Evolutionary conservation across 495 filamentous ascomycete genomes (phyloP).

Genomic region (Annulohypoxylon nitens): DNA sequence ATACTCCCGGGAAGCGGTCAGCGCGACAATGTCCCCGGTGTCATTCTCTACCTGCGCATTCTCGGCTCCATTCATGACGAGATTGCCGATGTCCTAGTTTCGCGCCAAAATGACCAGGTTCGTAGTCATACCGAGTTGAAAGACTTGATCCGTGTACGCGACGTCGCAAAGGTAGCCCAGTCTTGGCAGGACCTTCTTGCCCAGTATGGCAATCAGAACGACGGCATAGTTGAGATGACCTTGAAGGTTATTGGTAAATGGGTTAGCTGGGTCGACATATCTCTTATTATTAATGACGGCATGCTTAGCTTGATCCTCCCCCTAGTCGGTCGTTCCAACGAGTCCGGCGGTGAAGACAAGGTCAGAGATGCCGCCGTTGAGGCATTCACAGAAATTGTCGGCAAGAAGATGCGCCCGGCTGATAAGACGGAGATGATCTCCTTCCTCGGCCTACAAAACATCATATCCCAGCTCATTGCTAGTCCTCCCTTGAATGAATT

Average conservation of each 20-base stretch:
- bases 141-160: conserved; percentile 84
- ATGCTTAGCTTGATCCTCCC: conserved; percentile 88
- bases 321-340: conserved; percentile 71
- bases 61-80: conserved; percentile 93
- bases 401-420: conserved; percentile 94
- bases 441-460: conserved; percentile 85
- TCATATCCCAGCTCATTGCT: conserved; percentile 82
- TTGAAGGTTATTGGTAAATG: conserved; percentile 91
- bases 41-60: conserved; percentile 89
- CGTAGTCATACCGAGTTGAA: conserved; percentile 87
- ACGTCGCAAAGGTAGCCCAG: conserved; percentile 84
- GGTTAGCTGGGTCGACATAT: conserved; percentile 98
- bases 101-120: conserved; percentile 77
- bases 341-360: conserved; percentile 69
- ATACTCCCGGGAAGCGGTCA: conserved; percentile 63
- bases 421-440: conserved; percentile 95
- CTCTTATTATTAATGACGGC: conserved; percentile 86
- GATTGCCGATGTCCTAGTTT: conserved; percentile 91
- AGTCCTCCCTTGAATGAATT: conserved; percentile 82
- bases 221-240: conserved; percentile 83
- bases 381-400: conserved; percentile 92
- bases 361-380: conserved; percentile 90
- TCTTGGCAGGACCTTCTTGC: conserved; percentile 94
- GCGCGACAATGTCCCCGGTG: conserved; percentile 78
- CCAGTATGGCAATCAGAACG: conserved; percentile 80